A percentile compares a stretch with the other conserved stretches of the same genome.
phyloP scores from a whole-genome alignment of 352 stramenopile genomes.

The Phytophthora colocasiae region DNA sequence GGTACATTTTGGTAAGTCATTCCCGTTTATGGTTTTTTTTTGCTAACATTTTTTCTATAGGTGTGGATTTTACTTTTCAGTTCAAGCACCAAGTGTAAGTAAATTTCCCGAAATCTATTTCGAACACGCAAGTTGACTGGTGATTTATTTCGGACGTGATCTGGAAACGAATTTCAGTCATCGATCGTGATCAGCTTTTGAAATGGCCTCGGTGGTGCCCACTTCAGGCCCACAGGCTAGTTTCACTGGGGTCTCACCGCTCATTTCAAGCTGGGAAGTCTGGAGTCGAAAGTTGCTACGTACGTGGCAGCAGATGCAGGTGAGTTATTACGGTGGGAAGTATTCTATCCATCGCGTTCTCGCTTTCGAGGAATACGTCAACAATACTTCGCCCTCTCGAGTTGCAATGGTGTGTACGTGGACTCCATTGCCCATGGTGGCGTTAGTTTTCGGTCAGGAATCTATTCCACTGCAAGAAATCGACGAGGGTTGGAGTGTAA shows the following conservation, averaged over 20 bases:
- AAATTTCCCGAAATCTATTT: too few relatives aligned
- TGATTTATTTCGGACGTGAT: too few relatives aligned
- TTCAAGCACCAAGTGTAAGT: constrained; percentile 5
- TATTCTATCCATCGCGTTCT: constrained; percentile 38
- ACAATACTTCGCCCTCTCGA: constrained; percentile 7
- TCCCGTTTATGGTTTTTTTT: too few relatives aligned
- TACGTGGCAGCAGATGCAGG: constrained; percentile 21
- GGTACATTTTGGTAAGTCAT: constrained; percentile 17
- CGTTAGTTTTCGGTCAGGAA: constrained; percentile 22
- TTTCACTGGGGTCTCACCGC: too few relatives aligned
- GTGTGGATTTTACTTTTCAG: constrained; percentile 24
- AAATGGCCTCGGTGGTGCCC: constrained; percentile 7
- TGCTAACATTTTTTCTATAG: background rate
- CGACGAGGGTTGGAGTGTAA: constrained; percentile 13
- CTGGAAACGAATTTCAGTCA: too few relatives aligned
- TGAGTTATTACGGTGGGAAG: constrained; percentile 36
- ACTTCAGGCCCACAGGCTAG: background rate
- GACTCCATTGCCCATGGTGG: constrained; percentile 24
- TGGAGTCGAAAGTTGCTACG: background rate
- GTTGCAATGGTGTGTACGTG: constrained; percentile 11
- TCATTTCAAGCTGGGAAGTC: background rate
- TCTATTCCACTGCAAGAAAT: constrained; percentile 27
- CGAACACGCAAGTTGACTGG: too few relatives aligned
- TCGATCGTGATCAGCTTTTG: background rate
- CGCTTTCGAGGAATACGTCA: constrained; percentile 26